phyloP scores from a whole-genome alignment of 1,284 basidiomycete species.

The Cutaneotrichosporon arboriforme region DNA sequence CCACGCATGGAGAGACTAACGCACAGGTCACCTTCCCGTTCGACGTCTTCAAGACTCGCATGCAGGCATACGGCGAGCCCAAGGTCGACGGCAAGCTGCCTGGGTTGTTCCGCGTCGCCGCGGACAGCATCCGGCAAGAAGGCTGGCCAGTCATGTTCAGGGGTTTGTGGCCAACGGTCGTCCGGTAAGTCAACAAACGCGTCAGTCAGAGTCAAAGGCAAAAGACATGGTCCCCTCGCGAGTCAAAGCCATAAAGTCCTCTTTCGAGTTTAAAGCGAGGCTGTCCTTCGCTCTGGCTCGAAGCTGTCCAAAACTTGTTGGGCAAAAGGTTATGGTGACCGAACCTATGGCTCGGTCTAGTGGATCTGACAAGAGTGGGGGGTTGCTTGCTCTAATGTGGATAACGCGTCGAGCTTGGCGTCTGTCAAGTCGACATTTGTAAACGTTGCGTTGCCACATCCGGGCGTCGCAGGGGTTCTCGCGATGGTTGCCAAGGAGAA shows the following conservation, averaged over 20 bases:
- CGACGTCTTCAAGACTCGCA: conserved; percentile 79
- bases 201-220: too few species aligned
- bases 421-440: too few species aligned
- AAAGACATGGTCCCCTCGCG: too few species aligned
- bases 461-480: too few species aligned
- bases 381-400: too few species aligned
- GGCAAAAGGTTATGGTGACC: background rate
- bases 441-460: too few species aligned
- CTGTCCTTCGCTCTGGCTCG: too few species aligned
- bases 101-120: conserved; percentile 22
- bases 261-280: background rate
- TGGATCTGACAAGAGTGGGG: too few species aligned
- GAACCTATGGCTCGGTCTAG: background rate
- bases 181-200: conserved; percentile 55
- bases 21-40: conserved; percentile 65
- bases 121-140: conserved; percentile 60
- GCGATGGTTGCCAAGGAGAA: too few species aligned
- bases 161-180: conserved; percentile 69
- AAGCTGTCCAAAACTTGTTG: too few species aligned
- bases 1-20: background rate
- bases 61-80: conserved; percentile 62
- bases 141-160: conserved; percentile 65
- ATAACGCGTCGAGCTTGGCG: too few species aligned
- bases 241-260: too few species aligned
- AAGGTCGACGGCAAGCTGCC: conserved; percentile 6